phyloP scores from a whole-genome alignment of 306 rosid species.

The Vachellia collinsii region DNA sequence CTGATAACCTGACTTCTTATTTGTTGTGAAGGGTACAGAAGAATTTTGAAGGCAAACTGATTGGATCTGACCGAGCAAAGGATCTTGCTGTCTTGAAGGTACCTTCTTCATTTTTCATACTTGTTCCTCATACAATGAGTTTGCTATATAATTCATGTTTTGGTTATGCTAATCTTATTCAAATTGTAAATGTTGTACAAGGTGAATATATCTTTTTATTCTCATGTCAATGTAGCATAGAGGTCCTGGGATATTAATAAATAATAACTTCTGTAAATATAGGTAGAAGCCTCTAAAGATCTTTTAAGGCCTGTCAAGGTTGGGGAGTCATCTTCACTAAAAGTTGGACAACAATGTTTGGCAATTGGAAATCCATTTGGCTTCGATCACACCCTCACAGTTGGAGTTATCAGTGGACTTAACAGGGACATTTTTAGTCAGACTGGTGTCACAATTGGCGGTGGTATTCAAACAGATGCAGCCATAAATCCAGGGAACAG shows the following conservation, averaged over 20 bases:
- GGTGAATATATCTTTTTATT: conserved; percentile 13
- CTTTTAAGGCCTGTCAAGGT: conserved; percentile 75
- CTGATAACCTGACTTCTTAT: conserved; percentile 29
- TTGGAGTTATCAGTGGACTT: conserved; percentile 92
- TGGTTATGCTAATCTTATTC: conserved; percentile 20
- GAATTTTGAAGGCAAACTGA: conserved; percentile 89
- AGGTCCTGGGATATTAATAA: conserved; percentile 25
- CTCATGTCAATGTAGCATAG: background rate
- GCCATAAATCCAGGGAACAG: conserved; percentile 98
- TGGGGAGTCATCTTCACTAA: conserved; percentile 77
- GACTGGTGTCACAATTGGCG: conserved; percentile 92
- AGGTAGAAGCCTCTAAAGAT: conserved; percentile 87
- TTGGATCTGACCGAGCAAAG: conserved; percentile 97
- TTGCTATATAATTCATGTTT: conserved; percentile 25
- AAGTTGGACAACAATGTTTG: conserved; percentile 95
- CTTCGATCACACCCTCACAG: conserved; percentile 95
- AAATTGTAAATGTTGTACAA: conserved; percentile 20
- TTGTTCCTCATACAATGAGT: conserved; percentile 20
- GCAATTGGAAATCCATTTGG: conserved; percentile 99
- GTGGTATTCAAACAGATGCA: conserved; percentile 98
- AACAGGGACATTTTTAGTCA: conserved; percentile 88
- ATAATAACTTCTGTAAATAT: conserved; percentile 30
- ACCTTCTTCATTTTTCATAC: conserved; percentile 17
- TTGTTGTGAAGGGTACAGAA: conserved; percentile 63
- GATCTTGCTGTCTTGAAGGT: conserved; percentile 96